Percentiles rank a stretch among this genome's conserved stretches.
Conservation (phyloP, 73 alveolate species). For the Diophrys appendiculata region DNA sequence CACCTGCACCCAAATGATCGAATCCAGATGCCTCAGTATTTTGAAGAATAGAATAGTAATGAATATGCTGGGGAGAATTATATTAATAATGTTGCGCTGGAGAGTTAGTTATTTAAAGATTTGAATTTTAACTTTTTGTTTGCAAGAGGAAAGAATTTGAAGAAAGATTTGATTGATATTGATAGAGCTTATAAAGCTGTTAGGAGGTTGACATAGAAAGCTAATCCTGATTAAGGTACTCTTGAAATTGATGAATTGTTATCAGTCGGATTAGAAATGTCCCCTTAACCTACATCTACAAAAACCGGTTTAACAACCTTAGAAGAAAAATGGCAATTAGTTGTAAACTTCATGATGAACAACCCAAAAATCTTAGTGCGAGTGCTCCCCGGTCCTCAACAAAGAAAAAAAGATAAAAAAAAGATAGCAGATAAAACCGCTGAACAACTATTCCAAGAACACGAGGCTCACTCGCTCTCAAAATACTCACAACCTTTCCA, state of each 20-base stretch:
- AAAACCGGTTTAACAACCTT: neutral
- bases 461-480: too few species aligned
- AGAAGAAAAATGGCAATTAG: conserved; percentile 6
- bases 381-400: conserved; percentile 8
- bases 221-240: neutral
- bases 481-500: too few species aligned
- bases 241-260: neutral
- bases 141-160: conserved; percentile 7
- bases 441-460: too few species aligned
- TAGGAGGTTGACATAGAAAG: neutral
- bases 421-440: too few species aligned
- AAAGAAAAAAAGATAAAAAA: too few species aligned
- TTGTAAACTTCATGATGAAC: neutral
- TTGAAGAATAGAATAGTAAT: neutral
- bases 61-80: neutral
- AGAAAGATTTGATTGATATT: neutral
- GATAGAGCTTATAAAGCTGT: neutral
- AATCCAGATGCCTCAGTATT: neutral
- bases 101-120: neutral
- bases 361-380: conserved; percentile 3
- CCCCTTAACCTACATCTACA: too few species aligned
- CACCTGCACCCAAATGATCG: neutral
- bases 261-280: too few species aligned
- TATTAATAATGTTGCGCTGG: neutral
- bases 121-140: neutral